Evolutionary conservation across 306 rosid genomes (phyloP), one percentile per base, ranked within the genome.

Genomic region (Dicorynia guianensis): DNA sequence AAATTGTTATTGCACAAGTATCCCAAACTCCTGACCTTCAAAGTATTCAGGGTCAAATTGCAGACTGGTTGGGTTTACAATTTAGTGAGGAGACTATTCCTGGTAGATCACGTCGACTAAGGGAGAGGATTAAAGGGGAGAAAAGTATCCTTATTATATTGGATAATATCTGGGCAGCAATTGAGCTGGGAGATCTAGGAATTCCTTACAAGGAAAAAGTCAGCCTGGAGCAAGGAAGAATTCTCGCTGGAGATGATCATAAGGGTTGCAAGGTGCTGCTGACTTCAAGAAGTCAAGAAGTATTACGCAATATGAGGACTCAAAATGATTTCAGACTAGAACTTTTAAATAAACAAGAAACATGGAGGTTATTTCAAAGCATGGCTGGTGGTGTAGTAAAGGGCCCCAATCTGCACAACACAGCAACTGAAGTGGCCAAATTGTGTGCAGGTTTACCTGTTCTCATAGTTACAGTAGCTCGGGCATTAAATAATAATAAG

Each of bases 41-140:
- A 6, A n/a, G 47, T 0, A 15, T 77, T 46, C 71, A 77, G 39
- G 39, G 5, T 11, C 5, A n/a, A 10, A 69, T 76, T 46, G 53
- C 50, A 5, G 39, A 18, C 5, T 7, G 2, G 12, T 34, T 69
- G 46, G 75, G 5, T 4, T 52, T 53, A 0, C 46, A 0, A 3
- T 18, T 69, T 11, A 11, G 4, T 4, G 20, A 30, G 48, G 44
- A 6, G 4, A 5, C 18, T 60, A 19, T 1, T 12, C 5, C 10
- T 19, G n/a, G 48, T 18, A 17, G 70, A 35, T 34, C 67, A 36
- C 3, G 0, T 11, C 15, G 43, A 14, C 14, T 33, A 13, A 4
- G 64, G 6, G 4, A 33, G 8, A 58, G 40, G 64, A 58, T 58
- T 12, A 12, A 11, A 10, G 6, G 7, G 40, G 43, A 34, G 17